Conservation (phyloP, 805 yeast genomes). For the Dipodascus geniculatus region DNA sequence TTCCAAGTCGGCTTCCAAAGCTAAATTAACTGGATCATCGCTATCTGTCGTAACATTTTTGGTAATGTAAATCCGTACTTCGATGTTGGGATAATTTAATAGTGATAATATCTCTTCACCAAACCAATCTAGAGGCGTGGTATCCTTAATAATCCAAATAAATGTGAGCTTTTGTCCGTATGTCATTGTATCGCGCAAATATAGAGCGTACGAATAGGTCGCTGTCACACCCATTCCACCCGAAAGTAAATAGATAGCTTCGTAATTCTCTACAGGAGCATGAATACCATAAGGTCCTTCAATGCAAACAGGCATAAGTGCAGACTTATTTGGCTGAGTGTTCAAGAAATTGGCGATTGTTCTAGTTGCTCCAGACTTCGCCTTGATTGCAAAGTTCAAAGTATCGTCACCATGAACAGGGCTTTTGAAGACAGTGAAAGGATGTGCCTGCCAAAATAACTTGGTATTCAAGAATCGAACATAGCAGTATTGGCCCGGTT, state of each 20-base stretch:
- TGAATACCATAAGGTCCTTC: conserved; percentile 67
- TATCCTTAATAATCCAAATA: conserved; percentile 50
- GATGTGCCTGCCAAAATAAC: conserved; percentile 58
- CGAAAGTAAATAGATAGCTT: conserved; percentile 47
- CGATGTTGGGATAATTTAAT: conserved; percentile 19
- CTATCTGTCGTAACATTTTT: too few species aligned
- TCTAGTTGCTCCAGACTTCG: neutral
- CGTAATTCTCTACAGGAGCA: conserved; percentile 37
- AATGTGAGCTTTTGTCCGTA: conserved; percentile 32
- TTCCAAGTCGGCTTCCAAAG: too few species aligned
- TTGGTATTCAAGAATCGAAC: conserved; percentile 29
- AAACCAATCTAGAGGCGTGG: conserved; percentile 37
- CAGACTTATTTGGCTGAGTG: conserved; percentile 6
- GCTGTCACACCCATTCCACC: conserved; percentile 74
- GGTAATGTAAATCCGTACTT: conserved; percentile 13
- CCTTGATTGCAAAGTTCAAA: conserved; percentile 1
- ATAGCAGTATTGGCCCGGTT: conserved; percentile 46
- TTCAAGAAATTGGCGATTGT: conserved; percentile 3
- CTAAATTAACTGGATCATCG: too few species aligned
- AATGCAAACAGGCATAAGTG: conserved; percentile 19
- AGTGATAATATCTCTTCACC: conserved; percentile 25
- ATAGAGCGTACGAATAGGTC: conserved; percentile 34
- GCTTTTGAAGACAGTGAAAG: conserved; percentile 37
- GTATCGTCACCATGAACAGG: neutral
- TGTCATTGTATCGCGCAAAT: conserved; percentile 17